These are phyloP conservation scores for Aegilops umbellulata DNA, from an alignment of 176 grass and related monocot species.

Conservation along the genomic window DNA sequence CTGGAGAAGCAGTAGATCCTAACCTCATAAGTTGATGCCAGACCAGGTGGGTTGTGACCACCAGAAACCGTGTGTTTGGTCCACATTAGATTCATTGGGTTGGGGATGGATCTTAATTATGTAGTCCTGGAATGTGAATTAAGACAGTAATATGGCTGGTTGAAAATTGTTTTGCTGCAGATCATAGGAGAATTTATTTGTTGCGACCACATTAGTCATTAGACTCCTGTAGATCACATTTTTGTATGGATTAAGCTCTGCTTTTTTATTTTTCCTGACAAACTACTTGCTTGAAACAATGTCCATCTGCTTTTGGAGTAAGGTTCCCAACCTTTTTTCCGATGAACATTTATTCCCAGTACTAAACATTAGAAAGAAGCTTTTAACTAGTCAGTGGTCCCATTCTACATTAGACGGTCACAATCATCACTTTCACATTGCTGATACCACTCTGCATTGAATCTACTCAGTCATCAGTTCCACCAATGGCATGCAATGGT, in stretches of 20 bases:
- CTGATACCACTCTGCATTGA: background rate
- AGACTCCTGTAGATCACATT: background rate
- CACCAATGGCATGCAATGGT: background rate
- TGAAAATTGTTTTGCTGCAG: background rate
- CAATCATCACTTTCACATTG: constrained; percentile 19
- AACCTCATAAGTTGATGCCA: background rate
- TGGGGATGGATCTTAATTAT: constrained; percentile 5
- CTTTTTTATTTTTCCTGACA: background rate
- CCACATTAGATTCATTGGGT: background rate
- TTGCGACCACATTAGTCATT: background rate
- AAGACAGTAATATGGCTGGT: background rate
- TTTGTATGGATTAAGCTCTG: background rate
- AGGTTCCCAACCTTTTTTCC: background rate
- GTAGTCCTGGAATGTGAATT: constrained; percentile 1
- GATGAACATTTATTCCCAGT: background rate
- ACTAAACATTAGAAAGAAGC: background rate
- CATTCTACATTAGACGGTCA: background rate
- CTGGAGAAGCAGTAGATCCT: background rate
- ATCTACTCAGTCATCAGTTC: constrained; percentile 14
- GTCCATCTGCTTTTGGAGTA: constrained; percentile 3
- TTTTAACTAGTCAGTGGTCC: background rate
- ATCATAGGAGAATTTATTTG: background rate
- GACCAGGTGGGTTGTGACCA: background rate
- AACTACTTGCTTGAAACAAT: background rate
- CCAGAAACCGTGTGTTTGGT: background rate